These are phyloP conservation scores for Quercus phellos DNA, from an alignment of 331 rosid genomes.

Conservation along the genomic window DNA sequence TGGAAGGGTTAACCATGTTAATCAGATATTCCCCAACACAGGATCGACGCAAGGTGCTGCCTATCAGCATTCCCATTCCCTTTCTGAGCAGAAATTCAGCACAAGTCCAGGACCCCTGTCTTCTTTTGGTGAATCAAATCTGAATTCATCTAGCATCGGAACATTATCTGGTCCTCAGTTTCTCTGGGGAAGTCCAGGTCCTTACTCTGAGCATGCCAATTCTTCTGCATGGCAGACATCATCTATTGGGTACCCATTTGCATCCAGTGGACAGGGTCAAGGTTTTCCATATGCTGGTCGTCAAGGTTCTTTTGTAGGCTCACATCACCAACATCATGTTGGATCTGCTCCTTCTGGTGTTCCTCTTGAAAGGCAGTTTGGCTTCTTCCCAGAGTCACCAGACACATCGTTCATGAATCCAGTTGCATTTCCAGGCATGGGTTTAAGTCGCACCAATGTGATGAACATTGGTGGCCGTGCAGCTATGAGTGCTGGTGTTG, in stretches of 20 bases:
- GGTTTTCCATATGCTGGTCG: constrained; percentile 49
- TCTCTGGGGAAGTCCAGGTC: constrained; percentile 94
- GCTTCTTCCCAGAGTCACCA: constrained; percentile 74
- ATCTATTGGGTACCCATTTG: constrained; percentile 55
- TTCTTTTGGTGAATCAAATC: constrained; percentile 50
- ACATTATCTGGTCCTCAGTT: constrained; percentile 89
- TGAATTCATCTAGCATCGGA: constrained; percentile 65
- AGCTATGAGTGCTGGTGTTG: constrained; percentile 46
- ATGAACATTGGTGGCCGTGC: constrained; percentile 55
- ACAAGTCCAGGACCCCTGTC: constrained; percentile 64
- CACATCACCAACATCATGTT: constrained; percentile 62
- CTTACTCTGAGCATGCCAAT: constrained; percentile 51
- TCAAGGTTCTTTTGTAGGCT: constrained; percentile 54
- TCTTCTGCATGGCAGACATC: constrained; percentile 71
- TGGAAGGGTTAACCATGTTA: constrained; percentile 52
- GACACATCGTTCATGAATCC: constrained; percentile 63
- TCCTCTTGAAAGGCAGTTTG: constrained; percentile 72
- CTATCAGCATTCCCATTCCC: constrained; percentile 65
- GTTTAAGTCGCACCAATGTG: constrained; percentile 46
- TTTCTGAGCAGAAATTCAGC: constrained; percentile 57
- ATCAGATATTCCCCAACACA: constrained; percentile 40
- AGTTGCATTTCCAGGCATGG: constrained; percentile 39
- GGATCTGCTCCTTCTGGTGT: constrained; percentile 93
- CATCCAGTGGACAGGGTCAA: constrained; percentile 72
- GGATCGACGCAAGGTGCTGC: constrained; percentile 49